Base-by-base conservation (phyloP, 108 stramenopile genomes). In the Conticribra weissflogii region DNA sequence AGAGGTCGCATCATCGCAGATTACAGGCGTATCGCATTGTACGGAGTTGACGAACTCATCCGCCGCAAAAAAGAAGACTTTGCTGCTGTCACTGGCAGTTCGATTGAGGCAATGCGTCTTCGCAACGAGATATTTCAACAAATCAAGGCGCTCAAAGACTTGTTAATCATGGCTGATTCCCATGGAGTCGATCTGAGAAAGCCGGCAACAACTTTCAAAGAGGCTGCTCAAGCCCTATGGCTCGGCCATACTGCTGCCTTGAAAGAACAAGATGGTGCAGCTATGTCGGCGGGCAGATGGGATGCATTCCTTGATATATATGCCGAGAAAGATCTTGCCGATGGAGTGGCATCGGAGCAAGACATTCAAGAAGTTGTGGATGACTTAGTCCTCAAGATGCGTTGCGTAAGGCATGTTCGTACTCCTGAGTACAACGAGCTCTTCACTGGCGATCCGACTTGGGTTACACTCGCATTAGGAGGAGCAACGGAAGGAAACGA, bases 201-300 rank as follows among this genome's bases (percentile, higher is more conserved):
- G 23, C 83, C 87, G 0, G 79, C 87, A 3, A 84, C 17, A 33
- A 82, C 81, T 12, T 85, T 86, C 59, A 47, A 58, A 31, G 85
- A 88, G 45, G 87, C 87, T 18, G 84, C 74, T 27, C 87, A 88
- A 50, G 62, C 60, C 31, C 69, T 86, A 72, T 88, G 85, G 85
- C 63, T 88, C 14, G 87, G 85, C 23, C 85, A 88, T 55, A 82
- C 74, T 7, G 87, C 87, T 14, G 83, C 87, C 29, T 68, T 88
- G 44, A 88, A 88, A 59, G 83, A 85, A 61, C 85, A 88, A 55
- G 87, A 88, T 59, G 87, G 87, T 28, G 87, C 87, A 30, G 87
- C 87, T 55, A 88, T 86, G 88, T 84, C 83, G 4, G 75, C 76
- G 1, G 84, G 85, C 9, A 64, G 88, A 21, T 85, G 85, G 85